Base-by-base conservation (phyloP, 805 yeast species). In the Metschnikowia cubensis region DNA sequence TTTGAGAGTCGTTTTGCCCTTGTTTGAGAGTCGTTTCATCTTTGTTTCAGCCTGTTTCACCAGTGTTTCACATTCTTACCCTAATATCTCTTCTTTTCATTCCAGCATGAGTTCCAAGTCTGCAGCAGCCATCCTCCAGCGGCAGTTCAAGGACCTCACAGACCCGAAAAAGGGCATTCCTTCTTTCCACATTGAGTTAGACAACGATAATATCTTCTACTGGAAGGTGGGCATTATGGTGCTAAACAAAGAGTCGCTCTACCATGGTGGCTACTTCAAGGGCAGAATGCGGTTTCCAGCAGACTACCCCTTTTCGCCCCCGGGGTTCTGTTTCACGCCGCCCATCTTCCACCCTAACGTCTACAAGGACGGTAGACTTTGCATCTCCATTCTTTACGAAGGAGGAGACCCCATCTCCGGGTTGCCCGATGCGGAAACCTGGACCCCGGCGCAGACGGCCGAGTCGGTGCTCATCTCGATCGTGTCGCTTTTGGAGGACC, bases 311-410 rank as follows among this genome's bases (percentile, higher is more conserved):
- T 92, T 81, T 64, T 75, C 88, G 20, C 99, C 99, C 29, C 99
- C 98, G 39, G 82, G 86, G 35, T 92, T 90, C 73, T 77, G 95
- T 59, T 92, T 92, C 75, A 85, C 92, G 6, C 96, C 97, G 13
- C 85, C 96, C 39, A 88, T 92, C 58, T 91, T 83, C 71, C 98
- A 92, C 63, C 98, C 98, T 22, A 92, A 92, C 66, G 96, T 92
- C 49, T 92, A 92, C 70, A 80, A 89, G 53, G 97, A 91, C 68
- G 98, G 98, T 15, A 74, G 95, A 58, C 76, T 94, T 42, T 92
- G 98, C 75, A 90, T 91, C 53, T 89, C 96, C 47, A 92, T 92
- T 55, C 75, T 92, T 53, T 98, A 92, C 68, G 88, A 85, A 57
- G 87, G 92, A 15, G 97, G 96, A 21, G 96, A 90, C 64, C 87